Percentiles rank a stretch among this genome's conserved stretches.
phyloP scores from a whole-genome alignment of 129 eudicot genomes.

The Sambucus nigra region DNA sequence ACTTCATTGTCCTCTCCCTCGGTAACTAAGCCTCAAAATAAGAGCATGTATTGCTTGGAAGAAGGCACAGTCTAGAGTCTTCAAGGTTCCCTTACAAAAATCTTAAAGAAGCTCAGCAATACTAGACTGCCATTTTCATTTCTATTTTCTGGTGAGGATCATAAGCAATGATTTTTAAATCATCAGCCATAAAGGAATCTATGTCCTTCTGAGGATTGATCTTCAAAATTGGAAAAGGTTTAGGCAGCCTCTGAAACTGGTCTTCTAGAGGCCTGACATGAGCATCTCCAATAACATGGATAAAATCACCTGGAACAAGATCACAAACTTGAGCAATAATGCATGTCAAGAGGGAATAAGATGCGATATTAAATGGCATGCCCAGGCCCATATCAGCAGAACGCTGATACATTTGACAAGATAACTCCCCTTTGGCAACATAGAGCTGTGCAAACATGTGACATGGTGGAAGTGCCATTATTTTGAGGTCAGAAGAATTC shows the following conservation, averaged over 20 bases:
- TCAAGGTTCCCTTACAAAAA: too few relatives aligned
- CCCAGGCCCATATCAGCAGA: slow-evolving; percentile 71
- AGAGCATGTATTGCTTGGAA: too few relatives aligned
- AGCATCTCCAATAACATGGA: slow-evolving; percentile 57
- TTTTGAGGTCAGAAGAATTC: slow-evolving; percentile 90
- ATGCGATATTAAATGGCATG: slow-evolving; percentile 59
- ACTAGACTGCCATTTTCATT: slow-evolving; percentile 55
- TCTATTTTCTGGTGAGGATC: too few relatives aligned
- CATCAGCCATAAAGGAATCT: slow-evolving; percentile 40
- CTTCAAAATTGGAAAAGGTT: slow-evolving; percentile 51
- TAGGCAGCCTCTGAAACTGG: slow-evolving; percentile 42
- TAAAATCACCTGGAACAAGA: slow-evolving; percentile 57
- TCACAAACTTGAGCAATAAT: slow-evolving; percentile 70
- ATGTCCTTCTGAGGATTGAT: slow-evolving; percentile 39
- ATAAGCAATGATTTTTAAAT: too few relatives aligned
- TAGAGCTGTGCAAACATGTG: slow-evolving; percentile 99
- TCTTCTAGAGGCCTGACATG: slow-evolving; percentile 51
- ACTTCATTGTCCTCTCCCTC: slow-evolving; percentile 9
- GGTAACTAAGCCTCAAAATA: slow-evolving; percentile 18
- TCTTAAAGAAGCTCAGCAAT: neutral
- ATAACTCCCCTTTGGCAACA: too few relatives aligned
- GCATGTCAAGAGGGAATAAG: slow-evolving; percentile 62
- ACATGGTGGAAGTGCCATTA: slow-evolving; percentile 97
- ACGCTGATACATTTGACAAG: slow-evolving; percentile 66
- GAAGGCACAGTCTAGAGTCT: too few relatives aligned